Conservation (phyloP, 2,329 filamentous ascomycete species). For the Paraphoma chrysanthemicola region DNA sequence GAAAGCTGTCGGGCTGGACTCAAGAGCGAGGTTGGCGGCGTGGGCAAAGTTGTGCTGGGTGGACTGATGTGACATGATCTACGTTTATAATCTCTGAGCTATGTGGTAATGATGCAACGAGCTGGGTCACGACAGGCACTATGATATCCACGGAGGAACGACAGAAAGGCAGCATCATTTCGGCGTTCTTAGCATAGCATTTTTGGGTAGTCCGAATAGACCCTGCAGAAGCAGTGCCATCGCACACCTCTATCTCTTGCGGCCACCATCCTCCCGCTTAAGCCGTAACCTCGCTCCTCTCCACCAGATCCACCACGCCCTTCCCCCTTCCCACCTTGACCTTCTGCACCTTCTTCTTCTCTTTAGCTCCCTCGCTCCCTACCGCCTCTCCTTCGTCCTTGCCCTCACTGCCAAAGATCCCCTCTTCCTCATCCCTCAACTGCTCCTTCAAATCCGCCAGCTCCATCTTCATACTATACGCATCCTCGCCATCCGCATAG, state of each 20-base stretch:
- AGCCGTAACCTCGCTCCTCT: conserved; percentile 65
- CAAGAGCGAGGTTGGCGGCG: conserved; percentile 80
- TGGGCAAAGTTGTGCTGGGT: conserved; percentile 88
- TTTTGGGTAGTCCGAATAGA: background rate
- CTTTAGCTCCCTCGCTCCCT: conserved; percentile 41
- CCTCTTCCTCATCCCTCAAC: conserved; percentile 53
- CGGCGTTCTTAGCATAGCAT: background rate
- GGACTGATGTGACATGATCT: conserved; percentile 69
- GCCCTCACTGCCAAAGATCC: conserved; percentile 48
- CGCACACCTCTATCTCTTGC: too few relatives aligned
- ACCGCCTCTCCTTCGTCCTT: conserved; percentile 45
- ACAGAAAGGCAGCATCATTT: background rate
- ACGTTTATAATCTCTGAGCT: background rate
- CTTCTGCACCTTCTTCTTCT: conserved; percentile 51
- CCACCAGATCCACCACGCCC: conserved; percentile 80
- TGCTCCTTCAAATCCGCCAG: conserved; percentile 65
- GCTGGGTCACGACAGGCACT: background rate
- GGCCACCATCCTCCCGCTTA: background rate
- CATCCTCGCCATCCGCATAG: conserved; percentile 98
- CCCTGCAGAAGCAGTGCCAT: too few relatives aligned
- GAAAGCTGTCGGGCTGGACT: conserved; percentile 78
- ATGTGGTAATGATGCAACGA: background rate
- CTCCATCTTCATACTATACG: conserved; percentile 91
- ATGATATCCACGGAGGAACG: conserved; percentile 5
- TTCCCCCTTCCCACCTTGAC: conserved; percentile 80